These are phyloP conservation scores for Porphyrellus sp. DNA, from an alignment of 1,284 basidiomycete genomes.

Conservation along the genomic window DNA sequence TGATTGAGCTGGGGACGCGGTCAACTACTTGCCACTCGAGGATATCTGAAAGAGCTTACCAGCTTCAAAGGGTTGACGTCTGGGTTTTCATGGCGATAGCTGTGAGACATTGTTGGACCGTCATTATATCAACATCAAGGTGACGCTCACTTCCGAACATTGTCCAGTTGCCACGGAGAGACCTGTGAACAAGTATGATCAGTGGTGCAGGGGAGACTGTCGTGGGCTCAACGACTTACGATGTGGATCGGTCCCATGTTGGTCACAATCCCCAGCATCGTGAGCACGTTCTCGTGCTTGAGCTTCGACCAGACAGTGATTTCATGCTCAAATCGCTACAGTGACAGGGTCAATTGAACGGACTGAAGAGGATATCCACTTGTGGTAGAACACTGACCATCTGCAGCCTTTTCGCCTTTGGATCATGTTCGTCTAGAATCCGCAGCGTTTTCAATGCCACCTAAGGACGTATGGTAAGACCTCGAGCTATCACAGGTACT, in stretches of 20 bases:
- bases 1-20: conserved; percentile 39
- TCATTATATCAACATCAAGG: neutral
- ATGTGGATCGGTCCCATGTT: conserved; percentile 50
- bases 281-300: conserved; percentile 40
- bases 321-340: conserved; percentile 52
- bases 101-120: conserved; percentile 19
- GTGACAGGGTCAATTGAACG: neutral
- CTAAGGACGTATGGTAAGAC: conserved; percentile 28
- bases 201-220: neutral
- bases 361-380: neutral
- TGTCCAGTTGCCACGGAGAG: conserved; percentile 57
- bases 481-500: neutral
- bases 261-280: conserved; percentile 53
- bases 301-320: conserved; percentile 51
- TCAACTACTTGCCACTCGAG: conserved; percentile 1
- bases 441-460: conserved; percentile 55
- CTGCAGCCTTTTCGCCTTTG: conserved; percentile 39
- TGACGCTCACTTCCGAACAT: conserved; percentile 45
- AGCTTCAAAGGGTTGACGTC: conserved; percentile 41
- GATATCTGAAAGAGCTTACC: conserved; percentile 32
- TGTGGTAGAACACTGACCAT: conserved; percentile 13
- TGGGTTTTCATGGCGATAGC: conserved; percentile 39
- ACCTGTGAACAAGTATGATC: conserved; percentile 38
- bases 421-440: conserved; percentile 41
- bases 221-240: conserved; percentile 27